phyloP scores from a whole-genome alignment of 2,329 filamentous ascomycete genomes.

The Trichothecium roseum region DNA sequence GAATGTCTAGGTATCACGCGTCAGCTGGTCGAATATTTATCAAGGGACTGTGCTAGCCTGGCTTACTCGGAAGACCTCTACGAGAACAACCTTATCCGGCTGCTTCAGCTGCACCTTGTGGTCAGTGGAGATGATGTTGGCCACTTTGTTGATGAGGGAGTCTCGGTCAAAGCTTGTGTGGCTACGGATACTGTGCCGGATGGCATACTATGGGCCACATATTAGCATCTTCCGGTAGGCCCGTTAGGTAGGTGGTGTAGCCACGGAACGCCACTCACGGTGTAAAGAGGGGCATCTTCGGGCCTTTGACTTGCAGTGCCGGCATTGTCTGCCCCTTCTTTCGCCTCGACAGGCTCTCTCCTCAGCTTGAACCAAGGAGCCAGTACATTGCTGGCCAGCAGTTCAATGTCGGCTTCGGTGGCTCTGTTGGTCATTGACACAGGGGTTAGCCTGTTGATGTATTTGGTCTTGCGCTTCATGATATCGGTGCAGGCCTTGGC shows the following conservation, averaged over 20 bases:
- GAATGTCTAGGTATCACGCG: conserved; percentile 42
- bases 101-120: conserved; percentile 70
- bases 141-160: conserved; percentile 61
- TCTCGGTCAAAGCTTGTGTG: conserved; percentile 59
- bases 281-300: not conserved
- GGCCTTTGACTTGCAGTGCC: not conserved
- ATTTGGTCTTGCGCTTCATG: conserved; percentile 37
- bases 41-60: conserved; percentile 8
- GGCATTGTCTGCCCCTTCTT: not conserved
- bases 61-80: conserved; percentile 70
- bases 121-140: conserved; percentile 49
- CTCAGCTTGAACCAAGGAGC: conserved; percentile 30
- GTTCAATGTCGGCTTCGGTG: conserved; percentile 55
- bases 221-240: not conserved
- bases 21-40: conserved; percentile 2
- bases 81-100: conserved; percentile 70
- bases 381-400: conserved; percentile 54
- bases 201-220: conserved; percentile 57
- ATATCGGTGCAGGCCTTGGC: conserved; percentile 31
- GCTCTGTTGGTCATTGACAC: conserved; percentile 49
- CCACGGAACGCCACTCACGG: not conserved
- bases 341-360: conserved; percentile 8
- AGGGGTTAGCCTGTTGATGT: conserved; percentile 49
- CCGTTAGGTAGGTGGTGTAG: not conserved
- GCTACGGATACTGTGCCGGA: conserved; percentile 67